Evolutionary conservation across 495 filamentous ascomycete species (phyloP).

Genomic region (Pseudomonodictys pantanalensis): DNA sequence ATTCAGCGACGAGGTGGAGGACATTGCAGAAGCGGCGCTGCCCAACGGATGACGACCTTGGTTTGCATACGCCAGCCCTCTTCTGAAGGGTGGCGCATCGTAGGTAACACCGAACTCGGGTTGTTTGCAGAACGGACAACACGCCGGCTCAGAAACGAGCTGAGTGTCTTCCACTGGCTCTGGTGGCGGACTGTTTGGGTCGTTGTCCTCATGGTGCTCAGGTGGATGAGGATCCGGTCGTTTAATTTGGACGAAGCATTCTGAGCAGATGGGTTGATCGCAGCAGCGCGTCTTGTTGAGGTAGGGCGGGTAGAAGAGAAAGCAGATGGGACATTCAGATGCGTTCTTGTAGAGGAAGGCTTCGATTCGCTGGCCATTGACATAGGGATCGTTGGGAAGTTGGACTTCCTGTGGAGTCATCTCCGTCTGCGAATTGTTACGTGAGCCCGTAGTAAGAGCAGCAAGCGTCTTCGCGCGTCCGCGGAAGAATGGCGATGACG

Average conservation of each 20-base stretch:
- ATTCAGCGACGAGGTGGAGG: conserved; percentile 61
- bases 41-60: conserved; percentile 47
- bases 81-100: conserved; percentile 79
- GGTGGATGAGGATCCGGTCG: conserved; percentile 92
- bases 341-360: conserved; percentile 90
- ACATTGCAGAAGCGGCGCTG: conserved; percentile 65
- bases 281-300: conserved; percentile 95
- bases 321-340: conserved; percentile 92
- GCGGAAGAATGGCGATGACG: conserved; percentile 64
- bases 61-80: conserved; percentile 70
- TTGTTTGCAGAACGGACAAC: conserved; percentile 92
- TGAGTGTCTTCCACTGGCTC: conserved; percentile 53
- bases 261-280: conserved; percentile 95
- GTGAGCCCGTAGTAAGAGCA: conserved; percentile 67
- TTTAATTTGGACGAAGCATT: conserved; percentile 99
- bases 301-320: conserved; percentile 92
- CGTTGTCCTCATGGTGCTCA: conserved; percentile 65
- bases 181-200: conserved; percentile 45
- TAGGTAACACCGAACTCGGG: conserved; percentile 95
- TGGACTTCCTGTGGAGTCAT: conserved; percentile 72
- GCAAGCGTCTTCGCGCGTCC: conserved; percentile 80
- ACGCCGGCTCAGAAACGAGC: conserved; percentile 85
- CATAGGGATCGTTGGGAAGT: conserved; percentile 76
- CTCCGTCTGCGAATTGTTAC: conserved; percentile 65
- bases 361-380: conserved; percentile 89